phyloP scores from a whole-genome alignment of 345 rosid species.

The Murraya koenigii region DNA sequence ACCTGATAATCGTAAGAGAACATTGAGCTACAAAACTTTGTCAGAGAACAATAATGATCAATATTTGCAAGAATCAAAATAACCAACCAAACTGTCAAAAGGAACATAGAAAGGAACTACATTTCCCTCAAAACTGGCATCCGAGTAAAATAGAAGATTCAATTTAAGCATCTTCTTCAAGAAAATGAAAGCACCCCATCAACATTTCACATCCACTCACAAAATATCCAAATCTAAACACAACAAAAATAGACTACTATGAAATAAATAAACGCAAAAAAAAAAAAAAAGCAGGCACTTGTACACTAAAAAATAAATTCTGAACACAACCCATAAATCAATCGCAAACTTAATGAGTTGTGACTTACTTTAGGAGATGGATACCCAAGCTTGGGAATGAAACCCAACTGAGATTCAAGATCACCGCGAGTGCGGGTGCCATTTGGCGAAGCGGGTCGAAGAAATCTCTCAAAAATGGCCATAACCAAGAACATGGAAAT shows the following conservation, averaged over 20 bases:
- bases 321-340: neutral
- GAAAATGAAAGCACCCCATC: neutral
- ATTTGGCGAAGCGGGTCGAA: constrained; percentile 54
- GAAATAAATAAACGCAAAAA: constrained; percentile 4
- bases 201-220: constrained; percentile 1
- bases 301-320: neutral
- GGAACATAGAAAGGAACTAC: neutral
- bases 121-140: neutral
- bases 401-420: constrained; percentile 56
- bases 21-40: constrained; percentile 12
- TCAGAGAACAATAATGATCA: constrained; percentile 25
- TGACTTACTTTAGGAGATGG: constrained; percentile 78
- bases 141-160: neutral
- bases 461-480: constrained; percentile 86
- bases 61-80: constrained; percentile 13
- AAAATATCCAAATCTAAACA: neutral
- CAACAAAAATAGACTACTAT: neutral
- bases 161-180: neutral
- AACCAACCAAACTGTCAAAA: constrained; percentile 23
- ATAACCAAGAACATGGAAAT: constrained; percentile 94
- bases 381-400: constrained; percentile 57
- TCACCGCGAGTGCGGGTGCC: constrained; percentile 31
- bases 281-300: neutral
- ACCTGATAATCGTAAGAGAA: neutral
- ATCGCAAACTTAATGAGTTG: neutral